These are phyloP conservation scores for Suillus brevipes DNA, from an alignment of 768 basidiomycete genomes.

Conservation along the genomic window DNA sequence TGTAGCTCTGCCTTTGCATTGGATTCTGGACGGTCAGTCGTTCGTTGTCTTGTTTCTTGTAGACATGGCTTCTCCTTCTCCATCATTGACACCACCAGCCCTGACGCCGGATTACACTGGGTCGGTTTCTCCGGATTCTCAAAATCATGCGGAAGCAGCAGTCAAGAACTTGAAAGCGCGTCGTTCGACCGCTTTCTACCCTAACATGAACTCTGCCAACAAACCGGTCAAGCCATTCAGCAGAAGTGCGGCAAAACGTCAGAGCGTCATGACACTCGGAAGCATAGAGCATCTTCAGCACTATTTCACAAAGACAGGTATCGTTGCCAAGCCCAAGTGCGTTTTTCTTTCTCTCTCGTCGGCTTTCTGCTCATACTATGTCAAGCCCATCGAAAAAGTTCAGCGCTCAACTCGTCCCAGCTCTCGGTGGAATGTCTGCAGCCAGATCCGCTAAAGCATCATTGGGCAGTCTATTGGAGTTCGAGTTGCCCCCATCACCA, in stretches of 20 bases:
- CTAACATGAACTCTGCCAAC: slow-evolving; percentile 65
- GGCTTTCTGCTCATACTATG: slow-evolving; percentile 15
- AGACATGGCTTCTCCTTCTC: slow-evolving; percentile 28
- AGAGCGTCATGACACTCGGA: slow-evolving; percentile 92
- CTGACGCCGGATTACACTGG: slow-evolving; percentile 67
- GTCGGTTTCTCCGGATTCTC: slow-evolving; percentile 35
- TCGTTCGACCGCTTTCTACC: slow-evolving; percentile 77
- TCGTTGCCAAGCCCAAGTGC: slow-evolving; percentile 71
- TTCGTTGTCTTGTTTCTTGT: slow-evolving; percentile 5
- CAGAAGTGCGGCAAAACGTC: slow-evolving; percentile 87
- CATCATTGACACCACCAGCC: slow-evolving; percentile 51
- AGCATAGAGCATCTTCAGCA: slow-evolving; percentile 96
- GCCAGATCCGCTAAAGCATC: slow-evolving; percentile 41
- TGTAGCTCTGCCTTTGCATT: slow-evolving; percentile 13
- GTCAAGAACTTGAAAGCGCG: slow-evolving; percentile 46
- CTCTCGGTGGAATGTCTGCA: slow-evolving; percentile 62
- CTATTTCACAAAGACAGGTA: slow-evolving; percentile 89
- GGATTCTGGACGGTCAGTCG: neutral
- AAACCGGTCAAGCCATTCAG: slow-evolving; percentile 86
- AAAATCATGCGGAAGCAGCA: slow-evolving; percentile 29
- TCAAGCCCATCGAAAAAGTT: slow-evolving; percentile 48
- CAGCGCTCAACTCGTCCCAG: slow-evolving; percentile 69
- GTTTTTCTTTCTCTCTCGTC: slow-evolving; percentile 26
- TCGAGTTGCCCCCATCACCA: slow-evolving; percentile 74
- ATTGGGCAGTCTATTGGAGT: slow-evolving; percentile 43